These are phyloP conservation scores for Botrytis fabae DNA, from an alignment of 2,329 filamentous ascomycete species.

Conservation along the genomic window DNA sequence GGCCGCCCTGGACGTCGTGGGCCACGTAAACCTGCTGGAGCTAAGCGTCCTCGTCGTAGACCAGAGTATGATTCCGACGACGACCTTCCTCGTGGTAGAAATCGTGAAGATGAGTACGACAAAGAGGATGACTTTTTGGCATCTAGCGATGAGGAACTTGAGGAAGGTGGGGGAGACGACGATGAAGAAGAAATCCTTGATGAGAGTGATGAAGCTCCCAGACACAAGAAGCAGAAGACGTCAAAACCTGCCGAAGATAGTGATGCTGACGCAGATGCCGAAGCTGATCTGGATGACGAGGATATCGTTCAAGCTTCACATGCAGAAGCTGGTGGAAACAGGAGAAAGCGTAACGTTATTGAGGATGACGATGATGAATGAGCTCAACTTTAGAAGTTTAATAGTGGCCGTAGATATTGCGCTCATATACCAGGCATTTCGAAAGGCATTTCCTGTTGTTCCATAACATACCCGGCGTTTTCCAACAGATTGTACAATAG, in stretches of 20 bases:
- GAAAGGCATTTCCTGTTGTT: slow-evolving; percentile 13
- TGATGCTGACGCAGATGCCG: slow-evolving; percentile 53
- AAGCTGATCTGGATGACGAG: slow-evolving; percentile 56
- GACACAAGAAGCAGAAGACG: slow-evolving; percentile 40
- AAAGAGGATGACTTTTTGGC: slow-evolving; percentile 79
- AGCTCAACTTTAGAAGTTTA: slow-evolving; percentile 5
- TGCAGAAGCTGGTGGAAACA: slow-evolving; percentile 40
- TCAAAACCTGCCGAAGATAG: slow-evolving; percentile 45
- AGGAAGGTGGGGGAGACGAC: slow-evolving; percentile 56
- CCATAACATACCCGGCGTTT: slow-evolving; percentile 17
- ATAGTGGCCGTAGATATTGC: slow-evolving; percentile 4
- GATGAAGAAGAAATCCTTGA: slow-evolving; percentile 46
- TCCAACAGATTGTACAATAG: slow-evolving; percentile 16
- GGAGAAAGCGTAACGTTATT: slow-evolving; percentile 57
- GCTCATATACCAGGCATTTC: neutral
- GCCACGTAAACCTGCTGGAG: slow-evolving; percentile 55
- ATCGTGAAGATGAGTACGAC: slow-evolving; percentile 73
- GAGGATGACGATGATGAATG: slow-evolving; percentile 57
- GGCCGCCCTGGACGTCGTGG: slow-evolving; percentile 52
- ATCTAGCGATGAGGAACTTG: slow-evolving; percentile 68
- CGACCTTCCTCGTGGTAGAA: slow-evolving; percentile 58
- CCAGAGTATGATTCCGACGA: slow-evolving; percentile 77
- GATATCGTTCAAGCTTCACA: slow-evolving; percentile 42
- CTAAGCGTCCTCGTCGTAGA: slow-evolving; percentile 54
- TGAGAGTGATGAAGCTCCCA: slow-evolving; percentile 43